Conservation (phyloP, 371 early-diverging fungal species). For the Apophysomyces trapeziformis region DNA sequence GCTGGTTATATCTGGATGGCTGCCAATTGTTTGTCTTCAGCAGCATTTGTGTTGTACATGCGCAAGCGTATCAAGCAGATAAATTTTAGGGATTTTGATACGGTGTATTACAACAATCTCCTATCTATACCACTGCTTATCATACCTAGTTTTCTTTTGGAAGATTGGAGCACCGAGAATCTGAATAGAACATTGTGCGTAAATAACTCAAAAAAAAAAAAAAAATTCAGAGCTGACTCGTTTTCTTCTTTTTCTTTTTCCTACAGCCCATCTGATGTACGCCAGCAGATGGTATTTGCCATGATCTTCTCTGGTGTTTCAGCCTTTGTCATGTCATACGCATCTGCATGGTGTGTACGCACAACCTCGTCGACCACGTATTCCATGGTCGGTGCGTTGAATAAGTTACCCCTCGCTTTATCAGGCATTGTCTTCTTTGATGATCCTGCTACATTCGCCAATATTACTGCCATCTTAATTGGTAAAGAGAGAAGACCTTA, state of each 20-base stretch:
- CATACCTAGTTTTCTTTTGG: conserved; percentile 75
- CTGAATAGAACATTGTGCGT: conserved; percentile 62
- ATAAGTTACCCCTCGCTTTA: conserved; percentile 96
- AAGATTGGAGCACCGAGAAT: conserved; percentile 71
- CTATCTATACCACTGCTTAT: conserved; percentile 88
- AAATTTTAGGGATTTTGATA: conserved; percentile 93
- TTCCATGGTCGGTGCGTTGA: conserved; percentile 99
- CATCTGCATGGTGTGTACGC: conserved; percentile 95
- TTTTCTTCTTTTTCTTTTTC: background rate
- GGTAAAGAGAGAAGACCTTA: conserved; percentile 35
- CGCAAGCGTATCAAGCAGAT: conserved; percentile 85
- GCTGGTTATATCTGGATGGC: conserved; percentile 89
- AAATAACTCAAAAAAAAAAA: background rate
- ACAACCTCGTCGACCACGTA: conserved; percentile 96
- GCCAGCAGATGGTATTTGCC: conserved; percentile 62
- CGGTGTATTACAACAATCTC: conserved; percentile 96
- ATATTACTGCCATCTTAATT: conserved; percentile 81
- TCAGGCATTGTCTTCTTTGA: conserved; percentile 95
- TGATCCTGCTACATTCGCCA: conserved; percentile 81
- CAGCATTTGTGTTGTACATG: conserved; percentile 90
- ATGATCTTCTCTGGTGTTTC: conserved; percentile 87
- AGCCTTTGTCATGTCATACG: conserved; percentile 92
- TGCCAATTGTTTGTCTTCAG: conserved; percentile 90
- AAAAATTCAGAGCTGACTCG: conserved; percentile 1
- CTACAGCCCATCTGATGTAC: conserved; percentile 52